Conservation (phyloP, 805 yeast species). For the Candida chilensis region DNA sequence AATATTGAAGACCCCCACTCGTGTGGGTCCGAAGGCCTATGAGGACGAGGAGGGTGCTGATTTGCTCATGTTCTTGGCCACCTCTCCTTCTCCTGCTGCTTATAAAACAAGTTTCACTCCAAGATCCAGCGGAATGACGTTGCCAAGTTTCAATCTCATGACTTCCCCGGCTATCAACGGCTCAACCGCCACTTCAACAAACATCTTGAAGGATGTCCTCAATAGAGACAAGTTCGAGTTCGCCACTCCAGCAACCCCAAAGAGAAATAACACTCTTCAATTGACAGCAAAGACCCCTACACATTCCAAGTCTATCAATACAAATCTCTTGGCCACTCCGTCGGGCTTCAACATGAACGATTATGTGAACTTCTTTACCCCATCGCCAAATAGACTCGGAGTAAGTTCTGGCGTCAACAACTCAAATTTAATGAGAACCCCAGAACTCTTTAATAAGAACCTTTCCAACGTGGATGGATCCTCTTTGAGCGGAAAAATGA, state of each 20-base stretch:
- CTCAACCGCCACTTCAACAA: too few relatives aligned
- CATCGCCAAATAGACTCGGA: too few relatives aligned
- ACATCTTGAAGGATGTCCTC: too few relatives aligned
- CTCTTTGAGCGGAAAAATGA: neutral
- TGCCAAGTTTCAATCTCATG: neutral
- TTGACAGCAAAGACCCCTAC: conserved; percentile 6
- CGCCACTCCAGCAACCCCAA: conserved; percentile 14
- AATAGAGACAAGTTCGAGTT: neutral
- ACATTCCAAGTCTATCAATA: conserved; percentile 3
- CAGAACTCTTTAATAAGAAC: neutral
- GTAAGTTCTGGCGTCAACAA: too few relatives aligned
- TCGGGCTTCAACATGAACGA: conserved; percentile 79
- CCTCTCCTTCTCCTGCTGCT: conserved; percentile 70
- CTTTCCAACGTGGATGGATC: neutral
- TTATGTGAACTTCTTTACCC: conserved; percentile 71
- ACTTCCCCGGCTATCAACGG: neutral
- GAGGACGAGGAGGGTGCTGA: conserved; percentile 69
- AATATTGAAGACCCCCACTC: conserved; percentile 27
- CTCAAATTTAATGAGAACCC: neutral
- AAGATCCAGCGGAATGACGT: neutral
- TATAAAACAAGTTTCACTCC: conserved; percentile 1
- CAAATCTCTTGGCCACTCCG: conserved; percentile 19
- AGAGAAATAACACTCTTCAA: conserved; percentile 6
- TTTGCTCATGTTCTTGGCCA: conserved; percentile 70
- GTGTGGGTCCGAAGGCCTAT: conserved; percentile 14